A percentile compares a stretch with the other conserved stretches of the same genome.
These are phyloP conservation scores for Lecanosticta acicola DNA, from an alignment of 2,329 filamentous ascomycete species.

Conservation along the genomic window DNA sequence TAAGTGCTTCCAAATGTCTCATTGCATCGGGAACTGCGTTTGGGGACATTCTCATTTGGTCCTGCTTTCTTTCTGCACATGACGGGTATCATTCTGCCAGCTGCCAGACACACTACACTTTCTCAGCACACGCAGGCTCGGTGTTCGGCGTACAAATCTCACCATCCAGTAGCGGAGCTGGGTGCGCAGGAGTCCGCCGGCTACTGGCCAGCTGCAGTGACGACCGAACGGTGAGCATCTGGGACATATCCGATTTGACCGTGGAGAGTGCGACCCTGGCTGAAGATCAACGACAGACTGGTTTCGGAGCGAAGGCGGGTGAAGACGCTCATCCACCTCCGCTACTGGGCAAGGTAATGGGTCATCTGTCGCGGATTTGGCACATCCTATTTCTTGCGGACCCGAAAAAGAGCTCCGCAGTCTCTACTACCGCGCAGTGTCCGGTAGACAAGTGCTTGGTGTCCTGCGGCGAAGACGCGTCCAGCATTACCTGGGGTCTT, in stretches of 20 bases:
- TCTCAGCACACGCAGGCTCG: conserved; percentile 77
- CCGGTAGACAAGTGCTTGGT: conserved; percentile 48
- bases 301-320: conserved; percentile 36
- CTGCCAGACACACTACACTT: conserved; percentile 49
- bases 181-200: conserved; percentile 39
- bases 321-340: conserved; percentile 37
- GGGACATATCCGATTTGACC: conserved; percentile 65
- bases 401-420: not conserved
- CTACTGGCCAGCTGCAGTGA: conserved; percentile 92
- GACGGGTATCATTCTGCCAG: conserved; percentile 16
- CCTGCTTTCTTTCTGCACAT: conserved; percentile 41
- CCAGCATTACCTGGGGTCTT: conserved; percentile 60
- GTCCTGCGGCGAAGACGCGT: conserved; percentile 82
- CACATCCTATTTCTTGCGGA: conserved; percentile 57
- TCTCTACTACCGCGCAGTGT: not conserved
- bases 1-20: conserved; percentile 55
- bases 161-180: conserved; percentile 36
- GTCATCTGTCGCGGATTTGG: conserved; percentile 88
- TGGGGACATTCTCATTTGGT: conserved; percentile 90
- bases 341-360: conserved; percentile 67
- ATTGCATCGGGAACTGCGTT: conserved; percentile 89
- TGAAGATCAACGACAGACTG: conserved; percentile 37
- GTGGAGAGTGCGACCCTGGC: conserved; percentile 16
- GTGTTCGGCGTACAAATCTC: conserved; percentile 88
- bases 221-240: conserved; percentile 81